Base-by-base conservation (phyloP, 495 filamentous ascomycete species). In the Penicillium egyptiacum region DNA sequence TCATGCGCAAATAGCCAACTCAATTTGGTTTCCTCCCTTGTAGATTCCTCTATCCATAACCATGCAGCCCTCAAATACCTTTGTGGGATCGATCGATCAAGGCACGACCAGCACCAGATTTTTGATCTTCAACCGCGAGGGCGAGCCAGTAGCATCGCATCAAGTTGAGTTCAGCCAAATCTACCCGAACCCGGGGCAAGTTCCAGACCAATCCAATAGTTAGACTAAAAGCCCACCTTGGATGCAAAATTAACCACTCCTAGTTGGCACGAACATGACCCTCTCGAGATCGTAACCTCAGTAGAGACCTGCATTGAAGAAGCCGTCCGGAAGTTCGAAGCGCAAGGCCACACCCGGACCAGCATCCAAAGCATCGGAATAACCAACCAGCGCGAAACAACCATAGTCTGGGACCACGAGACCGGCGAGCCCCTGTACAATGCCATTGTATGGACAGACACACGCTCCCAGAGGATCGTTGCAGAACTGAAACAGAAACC, bases 371-470 rank as follows among this genome's bases (percentile, higher is more conserved):
- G 88, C 20, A 83, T 98, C 64, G 93, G 93, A 51, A 92, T 98
- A 68, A 96, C 93, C 47, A 97, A 93, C 74, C 93, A 98, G 75
- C 86, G 93, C 62, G 93, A 98, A 78, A 98, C 93, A 37, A 96
- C 89, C 1, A 81, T 98, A 4, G 87, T 94, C 20, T 98, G 93
- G 93, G 91, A 98, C 70, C 83, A 78, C 55, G 81, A 83, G 56
- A 96, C 92, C 8, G 93, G 93, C 54, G 84, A 96, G 63, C 83
- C 91, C 2, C 79, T 98, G 10, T 81, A 90, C 72, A 93, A 95
- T 71, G 93, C 92, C 50, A 88, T 98, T 63, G 93, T 91, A 35
- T 98, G 93, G 93, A 88, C 93, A 11, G 93, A 98, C 67, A 96
- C 93, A 1, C 82, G 93, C 58, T 95, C 92, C 23, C 85, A 86